These are phyloP conservation scores for Boletellus deceptivus DNA, from an alignment of 1,284 basidiomycete species.

Conservation along the genomic window DNA sequence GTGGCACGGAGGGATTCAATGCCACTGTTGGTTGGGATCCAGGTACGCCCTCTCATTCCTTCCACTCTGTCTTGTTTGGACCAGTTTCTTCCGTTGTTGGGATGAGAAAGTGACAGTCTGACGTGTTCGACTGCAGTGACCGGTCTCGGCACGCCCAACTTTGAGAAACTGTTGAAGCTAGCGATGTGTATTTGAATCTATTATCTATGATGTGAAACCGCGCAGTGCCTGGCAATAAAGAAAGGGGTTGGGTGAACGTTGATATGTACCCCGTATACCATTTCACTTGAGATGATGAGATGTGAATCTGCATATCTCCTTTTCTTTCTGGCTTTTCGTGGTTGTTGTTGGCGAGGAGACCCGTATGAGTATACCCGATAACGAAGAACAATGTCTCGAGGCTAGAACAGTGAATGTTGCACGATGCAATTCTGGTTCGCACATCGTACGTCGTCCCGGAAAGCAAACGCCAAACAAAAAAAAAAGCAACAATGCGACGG, in stretches of 20 bases:
- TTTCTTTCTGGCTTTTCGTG: too few relatives aligned
- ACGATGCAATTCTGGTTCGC: not conserved
- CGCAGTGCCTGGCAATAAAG: not conserved
- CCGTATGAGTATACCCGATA: too few relatives aligned
- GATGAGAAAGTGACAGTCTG: not conserved
- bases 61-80: not conserved
- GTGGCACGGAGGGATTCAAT: slow-evolving; percentile 53
- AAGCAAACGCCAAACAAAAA: too few relatives aligned
- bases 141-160: slow-evolving; percentile 48
- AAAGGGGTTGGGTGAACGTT: not conserved
- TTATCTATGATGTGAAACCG: too few relatives aligned
- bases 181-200: slow-evolving; percentile 1
- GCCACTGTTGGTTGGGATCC: slow-evolving; percentile 50
- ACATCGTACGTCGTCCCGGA: not conserved
- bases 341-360: too few relatives aligned
- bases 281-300: too few relatives aligned
- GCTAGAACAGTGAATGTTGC: too few relatives aligned
- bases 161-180: slow-evolving; percentile 29
- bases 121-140: slow-evolving; percentile 33
- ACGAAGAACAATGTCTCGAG: too few relatives aligned
- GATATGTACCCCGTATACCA: not conserved
- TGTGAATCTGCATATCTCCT: too few relatives aligned
- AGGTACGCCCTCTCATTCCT: slow-evolving; percentile 7
- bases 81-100: too few relatives aligned
- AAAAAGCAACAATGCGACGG: not conserved